Conservation (phyloP, 495 filamentous ascomycete genomes). For the Podospora comata region DNA sequence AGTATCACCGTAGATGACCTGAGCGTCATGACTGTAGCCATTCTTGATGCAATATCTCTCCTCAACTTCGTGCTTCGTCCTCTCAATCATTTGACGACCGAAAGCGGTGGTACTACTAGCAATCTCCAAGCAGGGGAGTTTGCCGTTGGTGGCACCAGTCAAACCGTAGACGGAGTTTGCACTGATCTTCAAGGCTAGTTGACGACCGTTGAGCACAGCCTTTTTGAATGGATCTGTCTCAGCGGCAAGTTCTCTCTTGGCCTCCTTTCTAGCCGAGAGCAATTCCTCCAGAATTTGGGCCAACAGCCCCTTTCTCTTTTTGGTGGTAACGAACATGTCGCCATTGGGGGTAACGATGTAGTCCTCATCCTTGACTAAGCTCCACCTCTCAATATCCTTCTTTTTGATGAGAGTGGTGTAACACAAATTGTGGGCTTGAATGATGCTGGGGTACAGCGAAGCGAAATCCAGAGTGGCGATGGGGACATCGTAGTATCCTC, state of each 20-base stretch:
- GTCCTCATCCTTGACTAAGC: constrained; percentile 79
- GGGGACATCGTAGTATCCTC: constrained; percentile 89
- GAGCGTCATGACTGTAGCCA: constrained; percentile 87
- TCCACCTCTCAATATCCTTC: constrained; percentile 66
- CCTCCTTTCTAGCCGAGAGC: constrained; percentile 81
- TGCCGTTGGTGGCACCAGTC: constrained; percentile 92
- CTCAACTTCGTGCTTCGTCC: constrained; percentile 91
- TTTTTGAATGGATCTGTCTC: constrained; percentile 98
- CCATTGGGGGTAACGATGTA: constrained; percentile 94
- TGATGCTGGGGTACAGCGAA: constrained; percentile 96
- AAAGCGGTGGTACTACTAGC: constrained; percentile 95
- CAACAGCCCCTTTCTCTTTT: constrained; percentile 86
- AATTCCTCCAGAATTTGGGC: constrained; percentile 95
- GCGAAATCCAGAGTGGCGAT: constrained; percentile 99
- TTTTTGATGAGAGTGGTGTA: constrained; percentile 94
- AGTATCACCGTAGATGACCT: constrained; percentile 98
- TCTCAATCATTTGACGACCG: constrained; percentile 97
- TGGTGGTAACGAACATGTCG: constrained; percentile 86
- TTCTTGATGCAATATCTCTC: constrained; percentile 83
- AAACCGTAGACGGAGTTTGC: constrained; percentile 98
- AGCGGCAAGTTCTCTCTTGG: constrained; percentile 83
- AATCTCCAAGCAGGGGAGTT: constrained; percentile 91
- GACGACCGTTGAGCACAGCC: constrained; percentile 94
- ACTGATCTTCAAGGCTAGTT: constrained; percentile 93
- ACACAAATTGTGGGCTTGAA: constrained; percentile 97